Evolutionary conservation across 2,329 filamentous ascomycete species (phyloP).

Genomic region (Trichoderma guizhouense): DNA sequence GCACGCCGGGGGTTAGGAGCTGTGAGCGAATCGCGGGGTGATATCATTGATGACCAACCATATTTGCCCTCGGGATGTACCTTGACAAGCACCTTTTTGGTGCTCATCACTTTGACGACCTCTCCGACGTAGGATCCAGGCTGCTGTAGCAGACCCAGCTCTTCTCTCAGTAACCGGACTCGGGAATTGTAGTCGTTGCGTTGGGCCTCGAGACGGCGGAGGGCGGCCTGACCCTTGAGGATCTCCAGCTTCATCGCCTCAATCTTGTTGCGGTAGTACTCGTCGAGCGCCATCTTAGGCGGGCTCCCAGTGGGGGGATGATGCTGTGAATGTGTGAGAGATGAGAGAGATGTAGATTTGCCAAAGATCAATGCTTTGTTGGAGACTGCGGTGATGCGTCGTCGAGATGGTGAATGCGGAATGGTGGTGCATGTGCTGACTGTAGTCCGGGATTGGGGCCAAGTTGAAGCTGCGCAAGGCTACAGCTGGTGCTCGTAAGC

Average conservation of each 20-base stretch:
- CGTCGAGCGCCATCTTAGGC: slow-evolving; percentile 91
- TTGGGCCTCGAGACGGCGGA: slow-evolving; percentile 93
- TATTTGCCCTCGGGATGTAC: slow-evolving; percentile 99
- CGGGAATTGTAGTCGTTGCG: slow-evolving; percentile 99
- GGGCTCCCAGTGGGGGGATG: slow-evolving; percentile 19
- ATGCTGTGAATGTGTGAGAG: background rate
- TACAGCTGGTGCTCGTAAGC: slow-evolving; percentile 36
- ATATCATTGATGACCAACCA: slow-evolving; percentile 55
- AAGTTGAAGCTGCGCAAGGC: slow-evolving; percentile 34
- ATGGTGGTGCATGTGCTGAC: slow-evolving; percentile 10
- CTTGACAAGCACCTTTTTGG: slow-evolving; percentile 98
- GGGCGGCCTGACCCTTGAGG: slow-evolving; percentile 93
- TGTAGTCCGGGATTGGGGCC: slow-evolving; percentile 25
- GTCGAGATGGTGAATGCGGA: background rate
- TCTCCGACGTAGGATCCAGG: slow-evolving; percentile 97
- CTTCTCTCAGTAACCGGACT: slow-evolving; percentile 89
- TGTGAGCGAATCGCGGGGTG: background rate
- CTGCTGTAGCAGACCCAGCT: slow-evolving; percentile 92
- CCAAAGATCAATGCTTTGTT: background rate
- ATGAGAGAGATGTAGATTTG: background rate
- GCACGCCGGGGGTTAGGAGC: background rate
- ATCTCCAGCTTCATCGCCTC: slow-evolving; percentile 99
- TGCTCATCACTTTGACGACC: slow-evolving; percentile 99
- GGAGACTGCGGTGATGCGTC: background rate
- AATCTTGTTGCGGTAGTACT: slow-evolving; percentile 99